These are phyloP conservation scores for Epicoccum nigrum DNA, from an alignment of 2,329 filamentous ascomycete genomes.

Conservation along the genomic window DNA sequence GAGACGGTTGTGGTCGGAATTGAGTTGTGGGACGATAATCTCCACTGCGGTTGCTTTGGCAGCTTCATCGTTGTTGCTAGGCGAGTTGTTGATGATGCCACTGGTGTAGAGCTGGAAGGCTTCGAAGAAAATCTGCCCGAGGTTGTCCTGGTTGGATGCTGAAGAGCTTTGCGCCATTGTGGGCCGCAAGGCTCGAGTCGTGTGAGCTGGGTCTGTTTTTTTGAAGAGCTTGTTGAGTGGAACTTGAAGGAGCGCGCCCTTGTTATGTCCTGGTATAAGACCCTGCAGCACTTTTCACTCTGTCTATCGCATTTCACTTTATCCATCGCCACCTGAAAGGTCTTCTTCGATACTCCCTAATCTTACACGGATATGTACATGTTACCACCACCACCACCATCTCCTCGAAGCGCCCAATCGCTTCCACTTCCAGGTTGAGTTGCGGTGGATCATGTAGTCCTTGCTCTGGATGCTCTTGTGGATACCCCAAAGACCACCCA, in stretches of 20 bases:
- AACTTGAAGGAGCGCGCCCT: no score
- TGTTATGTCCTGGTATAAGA: no score
- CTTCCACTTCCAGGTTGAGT: conserved; percentile 43
- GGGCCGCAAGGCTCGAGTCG: no score
- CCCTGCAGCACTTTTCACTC: no score
- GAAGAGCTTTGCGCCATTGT: no score
- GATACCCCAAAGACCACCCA: conserved; percentile 48
- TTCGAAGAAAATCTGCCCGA: no score
- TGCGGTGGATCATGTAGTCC: conserved; percentile 45
- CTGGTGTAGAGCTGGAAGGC: neutral
- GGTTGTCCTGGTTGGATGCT: no score
- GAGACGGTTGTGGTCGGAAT: neutral
- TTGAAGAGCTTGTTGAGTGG: no score
- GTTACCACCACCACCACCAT: conserved; percentile 19
- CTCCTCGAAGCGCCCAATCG: conserved; percentile 4
- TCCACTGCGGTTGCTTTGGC: neutral
- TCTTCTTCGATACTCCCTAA: neutral
- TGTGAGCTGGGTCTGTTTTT: no score
- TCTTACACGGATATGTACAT: conserved; percentile 1
- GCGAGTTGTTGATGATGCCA: neutral
- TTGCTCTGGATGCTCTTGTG: conserved; percentile 47
- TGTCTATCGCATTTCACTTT: no score
- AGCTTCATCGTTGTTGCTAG: neutral
- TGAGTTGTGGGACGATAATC: neutral
- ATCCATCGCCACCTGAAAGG: no score